Percentiles rank a stretch among this genome's conserved stretches.
These are phyloP conservation scores for Fonsecaea pedrosoi DNA, from an alignment of 2,329 filamentous ascomycete species.

Conservation along the genomic window DNA sequence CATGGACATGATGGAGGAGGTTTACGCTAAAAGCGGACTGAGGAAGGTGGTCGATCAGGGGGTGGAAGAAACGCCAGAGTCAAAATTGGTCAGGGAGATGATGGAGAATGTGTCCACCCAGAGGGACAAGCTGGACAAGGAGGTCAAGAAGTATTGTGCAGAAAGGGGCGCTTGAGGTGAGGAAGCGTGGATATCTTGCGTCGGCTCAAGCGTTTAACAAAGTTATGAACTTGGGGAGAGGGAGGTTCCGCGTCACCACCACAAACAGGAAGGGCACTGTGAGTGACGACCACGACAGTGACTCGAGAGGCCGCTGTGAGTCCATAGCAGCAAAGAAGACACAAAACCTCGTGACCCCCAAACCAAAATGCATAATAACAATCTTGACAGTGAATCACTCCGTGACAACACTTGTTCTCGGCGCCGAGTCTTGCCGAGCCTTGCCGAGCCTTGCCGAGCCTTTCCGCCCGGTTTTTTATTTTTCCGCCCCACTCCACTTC, in stretches of 20 bases:
- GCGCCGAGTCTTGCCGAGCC: too few relatives aligned
- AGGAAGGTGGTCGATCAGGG: conserved; percentile 21
- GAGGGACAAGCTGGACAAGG: conserved; percentile 49
- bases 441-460: too few relatives aligned
- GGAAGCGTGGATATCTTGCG: neutral
- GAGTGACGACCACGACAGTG: neutral
- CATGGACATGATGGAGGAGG: conserved; percentile 57
- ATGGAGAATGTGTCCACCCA: conserved; percentile 47
- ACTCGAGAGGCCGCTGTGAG: too few relatives aligned
- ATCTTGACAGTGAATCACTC: too few relatives aligned
- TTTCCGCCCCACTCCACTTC: too few relatives aligned
- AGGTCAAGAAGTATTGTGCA: conserved; percentile 55
- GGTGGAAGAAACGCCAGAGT: conserved; percentile 8
- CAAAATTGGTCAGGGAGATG: conserved; percentile 43
- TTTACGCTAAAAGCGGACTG: conserved; percentile 47
- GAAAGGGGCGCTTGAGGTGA: conserved; percentile 50
- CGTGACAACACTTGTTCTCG: too few relatives aligned
- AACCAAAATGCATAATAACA: too few relatives aligned
- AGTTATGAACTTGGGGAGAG: neutral
- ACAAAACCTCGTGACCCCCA: too few relatives aligned
- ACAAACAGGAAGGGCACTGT: neutral
- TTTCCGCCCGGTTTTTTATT: too few relatives aligned
- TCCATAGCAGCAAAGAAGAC: too few relatives aligned
- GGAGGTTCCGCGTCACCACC: too few relatives aligned
- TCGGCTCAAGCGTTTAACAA: neutral